phyloP scores from a whole-genome alignment of 1,284 basidiomycete genomes.

The Puccinia coronata region DNA sequence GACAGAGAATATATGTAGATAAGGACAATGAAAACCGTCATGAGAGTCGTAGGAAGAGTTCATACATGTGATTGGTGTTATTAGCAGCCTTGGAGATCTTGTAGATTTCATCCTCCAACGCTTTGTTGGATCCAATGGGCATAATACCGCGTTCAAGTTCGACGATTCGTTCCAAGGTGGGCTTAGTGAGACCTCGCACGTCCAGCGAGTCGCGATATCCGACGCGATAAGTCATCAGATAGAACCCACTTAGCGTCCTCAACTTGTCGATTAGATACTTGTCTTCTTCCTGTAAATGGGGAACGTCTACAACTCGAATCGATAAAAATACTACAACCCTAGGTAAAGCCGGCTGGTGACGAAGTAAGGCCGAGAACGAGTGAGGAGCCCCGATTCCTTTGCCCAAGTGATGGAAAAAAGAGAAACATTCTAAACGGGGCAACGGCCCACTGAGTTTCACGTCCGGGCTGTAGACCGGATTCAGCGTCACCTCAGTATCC shows the following conservation, averaged over 20 bases:
- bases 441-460: conserved; percentile 23
- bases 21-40: not conserved
- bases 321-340: conserved; percentile 64
- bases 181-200: conserved; percentile 42
- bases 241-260: conserved; percentile 62
- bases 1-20: not conserved
- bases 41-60: not conserved
- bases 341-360: conserved; percentile 52
- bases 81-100: conserved; percentile 47
- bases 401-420: conserved; percentile 51
- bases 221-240: conserved; percentile 62
- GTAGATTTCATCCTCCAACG: conserved; percentile 30
- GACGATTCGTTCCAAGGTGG: conserved; percentile 48
- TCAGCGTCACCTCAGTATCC: conserved; percentile 4
- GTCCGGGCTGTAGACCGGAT: conserved; percentile 29
- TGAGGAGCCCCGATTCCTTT: conserved; percentile 53
- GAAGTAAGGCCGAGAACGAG: conserved; percentile 52
- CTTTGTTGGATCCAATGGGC: conserved; percentile 18
- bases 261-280: conserved; percentile 66
- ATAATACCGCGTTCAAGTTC: conserved; percentile 42
- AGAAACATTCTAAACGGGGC: conserved; percentile 48
- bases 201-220: conserved; percentile 65
- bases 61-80: conserved; percentile 50
- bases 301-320: conserved; percentile 63
- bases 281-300: conserved; percentile 63